A percentile compares a stretch with the other conserved stretches of the same genome.
Conservation (phyloP, 805 yeast species). For the Pichia insulana region DNA sequence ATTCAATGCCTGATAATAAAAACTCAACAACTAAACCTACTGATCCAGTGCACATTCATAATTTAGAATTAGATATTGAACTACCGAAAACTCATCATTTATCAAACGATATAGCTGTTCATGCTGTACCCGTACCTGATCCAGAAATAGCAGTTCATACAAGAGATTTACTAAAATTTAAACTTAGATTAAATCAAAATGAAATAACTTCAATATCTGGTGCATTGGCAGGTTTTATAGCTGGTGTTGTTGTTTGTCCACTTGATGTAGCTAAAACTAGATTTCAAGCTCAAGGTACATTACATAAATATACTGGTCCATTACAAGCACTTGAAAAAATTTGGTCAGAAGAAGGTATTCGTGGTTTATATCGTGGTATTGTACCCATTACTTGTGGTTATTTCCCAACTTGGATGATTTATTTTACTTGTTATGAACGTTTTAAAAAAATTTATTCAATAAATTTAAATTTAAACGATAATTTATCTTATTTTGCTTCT, state of each 20-base stretch:
- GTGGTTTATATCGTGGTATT: conserved; percentile 83
- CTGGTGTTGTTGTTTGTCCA: conserved; percentile 91
- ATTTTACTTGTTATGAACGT: conserved; percentile 81
- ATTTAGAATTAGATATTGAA: background rate
- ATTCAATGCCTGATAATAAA: too few species aligned
- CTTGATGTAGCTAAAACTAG: conserved; percentile 92
- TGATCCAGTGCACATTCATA: background rate
- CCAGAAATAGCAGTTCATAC: conserved; percentile 11
- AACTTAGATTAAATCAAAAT: conserved; percentile 16
- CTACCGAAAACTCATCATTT: conserved; percentile 11
- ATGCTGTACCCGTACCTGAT: conserved; percentile 10
- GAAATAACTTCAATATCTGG: conserved; percentile 76
- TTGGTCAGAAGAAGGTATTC: conserved; percentile 64
- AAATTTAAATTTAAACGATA: conserved; percentile 19
- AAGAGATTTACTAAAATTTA: conserved; percentile 10
- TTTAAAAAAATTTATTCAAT: conserved; percentile 41
- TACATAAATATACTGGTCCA: conserved; percentile 46
- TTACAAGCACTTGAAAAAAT: conserved; percentile 59
- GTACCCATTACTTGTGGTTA: conserved; percentile 91
- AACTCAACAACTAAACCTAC: background rate
- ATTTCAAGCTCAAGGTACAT: conserved; percentile 78
- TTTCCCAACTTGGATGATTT: conserved; percentile 96
- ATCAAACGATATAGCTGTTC: conserved; percentile 11
- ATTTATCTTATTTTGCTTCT: conserved; percentile 37
- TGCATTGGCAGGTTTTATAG: conserved; percentile 84